Conservation (phyloP, 2,329 filamentous ascomycete species). For the Microdochium nivale region DNA sequence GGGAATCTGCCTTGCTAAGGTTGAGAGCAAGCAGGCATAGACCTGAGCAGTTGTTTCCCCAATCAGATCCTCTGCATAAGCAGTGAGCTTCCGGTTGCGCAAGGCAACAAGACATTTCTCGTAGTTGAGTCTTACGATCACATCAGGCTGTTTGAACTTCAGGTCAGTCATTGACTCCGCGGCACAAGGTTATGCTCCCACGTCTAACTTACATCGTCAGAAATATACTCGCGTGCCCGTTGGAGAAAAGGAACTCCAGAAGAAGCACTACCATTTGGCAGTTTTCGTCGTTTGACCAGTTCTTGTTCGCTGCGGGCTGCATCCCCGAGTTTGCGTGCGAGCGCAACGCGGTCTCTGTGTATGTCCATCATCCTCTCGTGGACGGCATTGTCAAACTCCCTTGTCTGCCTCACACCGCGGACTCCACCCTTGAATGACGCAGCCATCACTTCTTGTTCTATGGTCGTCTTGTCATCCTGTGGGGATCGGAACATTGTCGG, state of each 20-base stretch:
- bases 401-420: slow-evolving; percentile 58
- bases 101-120: slow-evolving; percentile 77
- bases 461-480: slow-evolving; percentile 49
- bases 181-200: neutral
- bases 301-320: slow-evolving; percentile 9
- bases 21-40: slow-evolving; percentile 64
- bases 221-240: slow-evolving; percentile 4
- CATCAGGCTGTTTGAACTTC: slow-evolving; percentile 45
- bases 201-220: slow-evolving; percentile 40
- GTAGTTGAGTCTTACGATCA: slow-evolving; percentile 74
- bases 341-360: slow-evolving; percentile 9
- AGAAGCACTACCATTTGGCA: slow-evolving; percentile 34
- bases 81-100: slow-evolving; percentile 68
- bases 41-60: slow-evolving; percentile 69
- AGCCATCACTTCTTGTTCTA: slow-evolving; percentile 54
- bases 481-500: slow-evolving; percentile 49
- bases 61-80: slow-evolving; percentile 62
- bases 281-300: slow-evolving; percentile 42
- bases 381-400: slow-evolving; percentile 39
- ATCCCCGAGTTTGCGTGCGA: slow-evolving; percentile 11
- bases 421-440: slow-evolving; percentile 42
- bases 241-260: neutral
- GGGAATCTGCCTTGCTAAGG: slow-evolving; percentile 59
- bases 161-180: neutral
- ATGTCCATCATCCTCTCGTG: slow-evolving; percentile 14